phyloP scores from a whole-genome alignment of 306 rosid species.

The Trifolium repens region DNA sequence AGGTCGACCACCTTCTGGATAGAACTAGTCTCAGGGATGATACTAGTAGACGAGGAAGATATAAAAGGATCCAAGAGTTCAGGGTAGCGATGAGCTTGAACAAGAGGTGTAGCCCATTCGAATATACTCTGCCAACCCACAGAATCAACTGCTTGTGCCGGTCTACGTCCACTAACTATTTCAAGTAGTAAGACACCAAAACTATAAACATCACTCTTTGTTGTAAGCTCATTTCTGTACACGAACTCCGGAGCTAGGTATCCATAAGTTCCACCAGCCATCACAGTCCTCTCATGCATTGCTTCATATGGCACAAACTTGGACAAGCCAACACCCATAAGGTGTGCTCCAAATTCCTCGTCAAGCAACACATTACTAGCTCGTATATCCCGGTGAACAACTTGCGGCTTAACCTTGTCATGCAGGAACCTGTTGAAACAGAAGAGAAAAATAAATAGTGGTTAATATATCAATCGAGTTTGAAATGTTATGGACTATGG shows the following conservation, averaged over 20 bases:
- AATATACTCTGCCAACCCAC: slow-evolving; percentile 99
- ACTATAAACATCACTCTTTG: slow-evolving; percentile 94
- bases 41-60: slow-evolving; percentile 59
- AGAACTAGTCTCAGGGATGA: slow-evolving; percentile 74
- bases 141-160: slow-evolving; percentile 93
- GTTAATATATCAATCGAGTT: slow-evolving; percentile 27
- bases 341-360: slow-evolving; percentile 95
- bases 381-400: slow-evolving; percentile 95
- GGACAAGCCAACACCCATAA: slow-evolving; percentile 94
- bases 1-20: slow-evolving; percentile 96
- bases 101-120: slow-evolving; percentile 98
- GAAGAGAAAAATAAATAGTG: neutral
- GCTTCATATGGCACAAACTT: slow-evolving; percentile 93
- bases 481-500: slow-evolving; percentile 10
- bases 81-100: slow-evolving; percentile 86
- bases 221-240: slow-evolving; percentile 90
- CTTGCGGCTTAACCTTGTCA: slow-evolving; percentile 98
- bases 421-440: slow-evolving; percentile 75
- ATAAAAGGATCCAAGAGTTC: slow-evolving; percentile 93
- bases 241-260: slow-evolving; percentile 98
- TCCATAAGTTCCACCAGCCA: slow-evolving; percentile 97
- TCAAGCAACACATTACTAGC: slow-evolving; percentile 93
- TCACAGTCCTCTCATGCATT: slow-evolving; percentile 92
- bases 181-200: slow-evolving; percentile 93
- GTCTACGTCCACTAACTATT: slow-evolving; percentile 93